These are phyloP conservation scores for Hyphodiscus hymeniophilus DNA, from an alignment of 495 filamentous ascomycete species.

Conservation along the genomic window DNA sequence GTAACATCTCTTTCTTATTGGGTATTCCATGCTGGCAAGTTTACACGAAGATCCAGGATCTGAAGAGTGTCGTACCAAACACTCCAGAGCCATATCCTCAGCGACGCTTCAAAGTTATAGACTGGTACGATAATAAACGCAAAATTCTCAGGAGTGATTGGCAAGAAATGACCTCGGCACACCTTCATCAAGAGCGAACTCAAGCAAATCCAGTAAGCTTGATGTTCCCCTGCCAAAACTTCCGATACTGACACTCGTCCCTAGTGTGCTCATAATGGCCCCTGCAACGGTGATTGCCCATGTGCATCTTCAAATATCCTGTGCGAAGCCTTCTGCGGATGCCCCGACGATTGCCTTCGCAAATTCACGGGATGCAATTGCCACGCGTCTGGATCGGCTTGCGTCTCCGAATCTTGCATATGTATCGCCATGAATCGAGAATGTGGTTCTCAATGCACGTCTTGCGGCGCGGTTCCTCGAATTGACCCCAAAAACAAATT, in stretches of 20 bases:
- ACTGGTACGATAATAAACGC: slow-evolving; percentile 22
- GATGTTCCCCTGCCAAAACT: background rate
- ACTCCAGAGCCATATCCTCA: background rate
- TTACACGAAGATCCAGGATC: slow-evolving; percentile 32
- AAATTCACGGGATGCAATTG: slow-evolving; percentile 63
- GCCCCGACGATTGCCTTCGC: slow-evolving; percentile 47
- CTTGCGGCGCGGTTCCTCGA: slow-evolving; percentile 54
- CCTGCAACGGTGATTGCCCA: slow-evolving; percentile 32
- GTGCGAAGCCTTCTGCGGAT: slow-evolving; percentile 62
- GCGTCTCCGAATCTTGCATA: slow-evolving; percentile 17
- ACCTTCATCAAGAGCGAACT: slow-evolving; percentile 16
- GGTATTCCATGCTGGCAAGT: slow-evolving; percentile 43
- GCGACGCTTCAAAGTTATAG: slow-evolving; percentile 6
- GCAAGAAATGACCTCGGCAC: slow-evolving; percentile 16
- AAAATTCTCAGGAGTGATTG: slow-evolving; percentile 18
- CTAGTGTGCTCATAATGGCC: slow-evolving; percentile 18
- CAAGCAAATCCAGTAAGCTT: slow-evolving; percentile 20
- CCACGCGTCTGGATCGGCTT: slow-evolving; percentile 24
- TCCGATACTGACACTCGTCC: background rate
- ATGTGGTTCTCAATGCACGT: slow-evolving; percentile 61
- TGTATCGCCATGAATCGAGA: slow-evolving; percentile 38
- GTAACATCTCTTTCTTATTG: slow-evolving; percentile 26
- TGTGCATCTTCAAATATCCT: slow-evolving; percentile 46
- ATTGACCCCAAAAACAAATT: slow-evolving; percentile 52
- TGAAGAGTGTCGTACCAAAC: background rate